Percentiles rank a stretch among this genome's conserved stretches.
phyloP scores from a whole-genome alignment of 140 eudicot genomes.

The Cichorium intybus region DNA sequence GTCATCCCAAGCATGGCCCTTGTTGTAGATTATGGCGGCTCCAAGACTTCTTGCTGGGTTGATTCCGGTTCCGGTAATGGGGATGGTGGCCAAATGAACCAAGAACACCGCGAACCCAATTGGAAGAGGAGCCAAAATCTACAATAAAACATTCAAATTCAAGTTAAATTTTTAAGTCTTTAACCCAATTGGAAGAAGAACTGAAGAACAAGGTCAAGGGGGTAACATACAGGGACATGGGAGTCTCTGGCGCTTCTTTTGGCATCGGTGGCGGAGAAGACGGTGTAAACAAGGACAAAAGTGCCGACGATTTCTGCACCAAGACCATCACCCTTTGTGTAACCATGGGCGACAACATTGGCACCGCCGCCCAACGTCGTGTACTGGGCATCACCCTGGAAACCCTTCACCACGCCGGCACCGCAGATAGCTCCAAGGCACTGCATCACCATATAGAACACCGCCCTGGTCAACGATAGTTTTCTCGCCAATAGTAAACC shows the following conservation, averaged over 20 bases:
- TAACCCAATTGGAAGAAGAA: too few species aligned
- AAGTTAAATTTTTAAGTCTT: constrained; percentile 11
- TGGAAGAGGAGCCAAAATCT: constrained; percentile 76
- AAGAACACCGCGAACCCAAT: constrained; percentile 75
- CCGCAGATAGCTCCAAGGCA: constrained; percentile 71
- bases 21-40: constrained; percentile 69
- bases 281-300: constrained; percentile 58
- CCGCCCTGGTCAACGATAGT: constrained; percentile 58
- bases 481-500: constrained; percentile 64
- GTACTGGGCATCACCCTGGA: constrained; percentile 30
- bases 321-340: constrained; percentile 61
- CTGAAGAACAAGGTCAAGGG: too few species aligned
- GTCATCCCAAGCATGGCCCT: constrained; percentile 65
- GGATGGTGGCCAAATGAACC: constrained; percentile 79
- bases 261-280: constrained; percentile 78
- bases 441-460: constrained; percentile 72
- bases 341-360: constrained; percentile 57
- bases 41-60: constrained; percentile 78
- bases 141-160: constrained; percentile 16
- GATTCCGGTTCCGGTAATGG: constrained; percentile 64
- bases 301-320: constrained; percentile 66
- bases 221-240: constrained; percentile 60
- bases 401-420: constrained; percentile 70
- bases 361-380: constrained; percentile 59
- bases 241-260: constrained; percentile 75